These are phyloP conservation scores for Samsoniella hepiali DNA, from an alignment of 2,329 filamentous ascomycete species.

Conservation along the genomic window DNA sequence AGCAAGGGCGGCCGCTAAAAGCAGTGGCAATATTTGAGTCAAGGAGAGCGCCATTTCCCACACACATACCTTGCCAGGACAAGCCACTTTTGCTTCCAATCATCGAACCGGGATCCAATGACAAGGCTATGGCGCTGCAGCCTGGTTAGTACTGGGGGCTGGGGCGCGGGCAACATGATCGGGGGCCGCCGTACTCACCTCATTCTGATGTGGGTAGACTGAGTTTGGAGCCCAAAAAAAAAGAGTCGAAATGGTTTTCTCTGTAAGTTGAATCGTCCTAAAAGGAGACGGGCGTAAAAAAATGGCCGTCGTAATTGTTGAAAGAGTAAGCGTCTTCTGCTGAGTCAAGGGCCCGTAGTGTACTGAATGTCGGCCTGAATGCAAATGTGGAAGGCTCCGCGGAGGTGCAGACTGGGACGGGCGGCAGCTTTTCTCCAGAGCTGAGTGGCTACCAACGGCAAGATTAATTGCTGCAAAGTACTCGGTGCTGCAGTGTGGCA, in stretches of 20 bases:
- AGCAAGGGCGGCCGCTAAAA: slow-evolving; percentile 7
- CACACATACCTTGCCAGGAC: slow-evolving; percentile 15
- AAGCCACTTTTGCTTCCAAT: slow-evolving; percentile 18
- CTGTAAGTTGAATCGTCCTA: not conserved
- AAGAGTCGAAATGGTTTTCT: not conserved
- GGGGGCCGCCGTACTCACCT: slow-evolving; percentile 7
- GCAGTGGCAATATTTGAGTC: slow-evolving; percentile 6
- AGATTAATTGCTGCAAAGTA: not conserved
- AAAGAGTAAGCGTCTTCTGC: not conserved
- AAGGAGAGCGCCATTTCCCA: slow-evolving; percentile 13
- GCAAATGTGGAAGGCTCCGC: slow-evolving; percentile 12
- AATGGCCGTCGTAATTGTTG: not conserved
- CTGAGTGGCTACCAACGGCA: not conserved
- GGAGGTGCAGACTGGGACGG: not conserved
- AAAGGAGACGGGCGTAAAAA: not conserved
- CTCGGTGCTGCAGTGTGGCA: not conserved
- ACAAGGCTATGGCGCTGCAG: slow-evolving; percentile 17
- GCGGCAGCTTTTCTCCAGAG: not conserved
- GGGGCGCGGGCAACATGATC: slow-evolving; percentile 5
- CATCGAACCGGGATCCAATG: slow-evolving; percentile 15
- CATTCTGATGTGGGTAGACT: slow-evolving; percentile 3
- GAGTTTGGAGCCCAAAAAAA: not conserved
- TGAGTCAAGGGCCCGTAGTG: not conserved
- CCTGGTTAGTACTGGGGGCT: slow-evolving; percentile 11
- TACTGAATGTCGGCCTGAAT: slow-evolving; percentile 1